phyloP scores from a whole-genome alignment of 139 green algal species.

The Eudorina sp. region DNA sequence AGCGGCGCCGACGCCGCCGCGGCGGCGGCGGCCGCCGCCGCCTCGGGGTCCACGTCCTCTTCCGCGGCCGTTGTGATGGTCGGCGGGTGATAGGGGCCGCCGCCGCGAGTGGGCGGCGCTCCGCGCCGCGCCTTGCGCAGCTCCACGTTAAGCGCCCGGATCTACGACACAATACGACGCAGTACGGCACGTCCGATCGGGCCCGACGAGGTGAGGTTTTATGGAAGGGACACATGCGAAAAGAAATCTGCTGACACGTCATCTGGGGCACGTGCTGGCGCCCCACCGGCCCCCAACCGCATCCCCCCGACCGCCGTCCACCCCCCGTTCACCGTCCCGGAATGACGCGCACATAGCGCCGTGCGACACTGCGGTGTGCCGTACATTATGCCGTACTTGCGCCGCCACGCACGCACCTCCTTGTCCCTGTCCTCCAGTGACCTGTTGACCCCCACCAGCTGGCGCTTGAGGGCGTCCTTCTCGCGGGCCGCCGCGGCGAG shows the following conservation, averaged over 20 bases:
- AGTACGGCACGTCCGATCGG: not conserved
- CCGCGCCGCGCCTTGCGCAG: not conserved
- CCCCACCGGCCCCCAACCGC: no score
- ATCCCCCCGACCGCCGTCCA: no score
- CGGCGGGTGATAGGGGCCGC: conserved; percentile 3
- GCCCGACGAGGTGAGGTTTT: not conserved
- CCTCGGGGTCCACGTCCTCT: not conserved
- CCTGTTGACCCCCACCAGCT: conserved; percentile 4
- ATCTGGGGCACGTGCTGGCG: no score
- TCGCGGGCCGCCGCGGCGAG: conserved; percentile 33
- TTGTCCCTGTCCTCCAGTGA: conserved; percentile 32
- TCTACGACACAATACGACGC: not conserved
- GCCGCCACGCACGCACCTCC: no score
- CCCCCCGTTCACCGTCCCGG: no score
- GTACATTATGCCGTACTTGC: no score
- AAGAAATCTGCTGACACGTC: no score
- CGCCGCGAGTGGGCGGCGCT: not conserved
- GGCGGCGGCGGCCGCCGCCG: not conserved
- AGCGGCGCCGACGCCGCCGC: not conserved
- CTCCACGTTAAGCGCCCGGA: conserved; percentile 3
- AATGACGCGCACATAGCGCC: no score
- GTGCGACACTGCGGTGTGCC: no score
- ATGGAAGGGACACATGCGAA: no score
- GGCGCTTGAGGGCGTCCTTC: conserved; percentile 48
- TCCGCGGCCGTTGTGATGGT: not conserved